A percentile compares a stretch with the other conserved stretches of the same genome.
phyloP scores from a whole-genome alignment of 1,284 basidiomycete species.

The Cryptococcus hybrid region DNA sequence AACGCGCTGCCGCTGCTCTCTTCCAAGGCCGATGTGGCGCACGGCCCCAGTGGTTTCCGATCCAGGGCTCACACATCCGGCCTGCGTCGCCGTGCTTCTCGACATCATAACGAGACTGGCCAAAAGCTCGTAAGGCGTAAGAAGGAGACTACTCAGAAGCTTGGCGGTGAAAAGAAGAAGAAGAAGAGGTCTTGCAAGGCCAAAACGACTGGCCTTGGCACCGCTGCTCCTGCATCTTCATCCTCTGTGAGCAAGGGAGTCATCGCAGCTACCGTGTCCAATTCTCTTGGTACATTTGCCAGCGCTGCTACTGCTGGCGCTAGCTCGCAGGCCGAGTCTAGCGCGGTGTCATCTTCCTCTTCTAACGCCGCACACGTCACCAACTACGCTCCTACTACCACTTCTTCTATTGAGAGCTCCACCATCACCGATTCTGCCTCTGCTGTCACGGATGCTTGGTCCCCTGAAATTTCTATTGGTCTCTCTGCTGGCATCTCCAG shows the following conservation, averaged over 20 bases:
- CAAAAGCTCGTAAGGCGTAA: slow-evolving; percentile 14
- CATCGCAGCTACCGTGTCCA: not conserved
- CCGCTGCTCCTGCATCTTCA: slow-evolving; percentile 4
- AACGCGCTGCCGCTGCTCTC: slow-evolving; percentile 1
- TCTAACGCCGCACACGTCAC: not conserved
- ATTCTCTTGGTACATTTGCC: slow-evolving; percentile 1
- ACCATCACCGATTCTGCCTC: not conserved
- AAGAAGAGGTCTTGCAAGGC: slow-evolving; percentile 7
- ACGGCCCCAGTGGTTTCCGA: slow-evolving; percentile 1
- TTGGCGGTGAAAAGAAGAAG: not conserved
- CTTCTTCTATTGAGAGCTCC: not conserved
- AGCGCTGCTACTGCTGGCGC: not conserved
- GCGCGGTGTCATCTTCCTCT: not conserved
- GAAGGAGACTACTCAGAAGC: not conserved
- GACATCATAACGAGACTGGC: not conserved
- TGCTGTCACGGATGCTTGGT: not conserved
- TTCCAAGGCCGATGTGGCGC: not conserved
- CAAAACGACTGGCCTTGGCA: not conserved
- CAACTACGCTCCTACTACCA: not conserved
- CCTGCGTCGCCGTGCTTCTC: not conserved
- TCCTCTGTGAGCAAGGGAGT: slow-evolving; percentile 1
- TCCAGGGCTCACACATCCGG: slow-evolving; percentile 1
- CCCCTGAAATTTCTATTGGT: not conserved
- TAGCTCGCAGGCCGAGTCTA: not conserved
- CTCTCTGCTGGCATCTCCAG: not conserved